phyloP scores from a whole-genome alignment of 192 early-diverging fungal genomes.

The Rhizophagus clarus region DNA sequence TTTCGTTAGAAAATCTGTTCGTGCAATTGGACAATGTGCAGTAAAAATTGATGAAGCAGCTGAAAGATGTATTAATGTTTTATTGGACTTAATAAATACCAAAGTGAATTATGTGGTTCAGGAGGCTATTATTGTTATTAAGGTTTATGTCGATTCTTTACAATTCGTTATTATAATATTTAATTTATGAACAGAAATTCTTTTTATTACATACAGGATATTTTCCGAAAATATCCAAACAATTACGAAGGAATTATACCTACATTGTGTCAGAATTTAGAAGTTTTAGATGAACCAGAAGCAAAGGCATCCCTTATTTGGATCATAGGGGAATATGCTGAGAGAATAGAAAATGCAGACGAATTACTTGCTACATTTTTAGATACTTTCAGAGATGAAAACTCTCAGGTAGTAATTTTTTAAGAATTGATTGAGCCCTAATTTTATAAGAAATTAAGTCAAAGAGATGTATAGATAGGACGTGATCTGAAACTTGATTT shows the following conservation, averaged over 20 bases:
- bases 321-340: constrained; percentile 97
- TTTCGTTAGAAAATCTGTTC: constrained; percentile 87
- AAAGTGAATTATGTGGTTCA: constrained; percentile 89
- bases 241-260: constrained; percentile 84
- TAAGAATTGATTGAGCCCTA: not conserved
- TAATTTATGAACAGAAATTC: not conserved
- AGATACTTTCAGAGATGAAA: constrained; percentile 89
- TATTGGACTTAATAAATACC: constrained; percentile 89
- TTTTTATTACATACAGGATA: constrained; percentile 56
- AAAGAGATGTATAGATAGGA: not conserved
- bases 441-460: not conserved
- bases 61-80: constrained; percentile 82
- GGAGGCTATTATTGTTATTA: constrained; percentile 87
- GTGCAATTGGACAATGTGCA: constrained; percentile 91
- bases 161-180: too few species aligned
- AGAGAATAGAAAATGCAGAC: constrained; percentile 80
- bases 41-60: constrained; percentile 88
- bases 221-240: constrained; percentile 93
- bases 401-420: constrained; percentile 51
- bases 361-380: constrained; percentile 78
- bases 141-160: constrained; percentile 48
- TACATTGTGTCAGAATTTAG: constrained; percentile 87
- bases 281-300: constrained; percentile 87
- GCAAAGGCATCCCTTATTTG: constrained; percentile 91
- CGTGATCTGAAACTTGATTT: not conserved